Base-by-base conservation (phyloP, 2,329 filamentous ascomycete species). In the Aspergillus sclerotialis region DNA sequence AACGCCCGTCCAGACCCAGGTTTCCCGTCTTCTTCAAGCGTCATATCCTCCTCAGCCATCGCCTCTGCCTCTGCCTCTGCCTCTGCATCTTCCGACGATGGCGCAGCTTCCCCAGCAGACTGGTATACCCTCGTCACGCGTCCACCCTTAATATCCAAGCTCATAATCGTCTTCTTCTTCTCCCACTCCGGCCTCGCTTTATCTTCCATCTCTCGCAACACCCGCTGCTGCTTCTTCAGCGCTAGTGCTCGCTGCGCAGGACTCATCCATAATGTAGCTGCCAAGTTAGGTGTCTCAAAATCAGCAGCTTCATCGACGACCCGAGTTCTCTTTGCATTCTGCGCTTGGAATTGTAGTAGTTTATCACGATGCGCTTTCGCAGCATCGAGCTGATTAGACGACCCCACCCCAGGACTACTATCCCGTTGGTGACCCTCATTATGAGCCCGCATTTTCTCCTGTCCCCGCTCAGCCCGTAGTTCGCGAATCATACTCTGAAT, bases 281-380 rank as follows among this genome's bases (percentile, higher is more conserved):
- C 76, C 19, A 67, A 63, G 34, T 61, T 64, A 0, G 79, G 76
- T 0, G 76, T 76, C 45, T 84, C 80, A 44, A 77, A 82, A 52
- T 85, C 81, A 1, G 80, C 78, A 0, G 87, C 88, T 63, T 94
- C 88, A 50, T 95, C 89, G 24, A 87, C 77, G 11, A 95, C 82
- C 11, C 80, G 85, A 2, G 89, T 95, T 28, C 89, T 73, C 39
- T 76, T 76, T 0, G 87, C 86, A 46, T 94, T 94, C 50, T 94
- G 81, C 1, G 84, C 80, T 57, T 95, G 89, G 56, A 87, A 94
- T 1, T 70, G 73, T 8, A 94, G 73, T 1, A 95, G 70, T 50
- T 76, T 84, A 56, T 94, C 88, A 11, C 88, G 72, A 50, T 94
- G 88, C 44, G 82, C 78, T 36, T 80, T 76, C 1, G 87, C 87